Evolutionary conservation across 2,329 filamentous ascomycete genomes (phyloP), one percentile per base, ranked within the genome.

Genomic region (Fusarium napiforme): DNA sequence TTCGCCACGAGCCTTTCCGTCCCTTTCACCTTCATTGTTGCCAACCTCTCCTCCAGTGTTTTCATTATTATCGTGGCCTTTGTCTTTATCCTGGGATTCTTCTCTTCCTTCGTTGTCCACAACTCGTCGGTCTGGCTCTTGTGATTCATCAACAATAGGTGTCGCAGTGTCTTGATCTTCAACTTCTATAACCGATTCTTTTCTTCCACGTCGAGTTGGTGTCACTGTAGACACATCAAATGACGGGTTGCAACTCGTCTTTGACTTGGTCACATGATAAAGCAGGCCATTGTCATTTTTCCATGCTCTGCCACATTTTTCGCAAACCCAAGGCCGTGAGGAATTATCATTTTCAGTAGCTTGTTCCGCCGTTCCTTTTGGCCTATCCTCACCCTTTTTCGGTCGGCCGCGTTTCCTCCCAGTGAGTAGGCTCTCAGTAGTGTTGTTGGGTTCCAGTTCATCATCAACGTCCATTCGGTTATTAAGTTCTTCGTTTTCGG

Each of bases 281-380:
- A 89, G 88, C 21, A 90, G 81, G 1, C 89, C 89, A 50, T 88
- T 82, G 39, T 87, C 83, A 58, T 90, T 90, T 78, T 89, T 90
- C 88, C 88, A 91, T 16, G 79, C 81, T 7, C 84, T 85, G 15
- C 85, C 85, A 66, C 89, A 91, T 47, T 84, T 87, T 15, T 87
- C 84, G 69, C 89, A 91, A 26, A 79, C 81, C 74, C 81, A 89
- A 4, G 80, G 73, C 34, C 81, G 80, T 21, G 71, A 64, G 39
- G 50, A 64, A n/a, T 75, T 55, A 9, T 59, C 70, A 59, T 43
- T 73, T 71, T 66, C 71, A 11, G 57, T 42, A 26, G 60, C 52
- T 30, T 52, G 64, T 16, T 57, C 55, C 26, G 45, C 40, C 30
- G 63, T 70, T 46, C 68, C 69, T 39, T 62, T 68, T 47, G 37